Evolutionary conservation across 352 stramenopile species (phyloP).

Genomic region (Albugo laibachii): DNA sequence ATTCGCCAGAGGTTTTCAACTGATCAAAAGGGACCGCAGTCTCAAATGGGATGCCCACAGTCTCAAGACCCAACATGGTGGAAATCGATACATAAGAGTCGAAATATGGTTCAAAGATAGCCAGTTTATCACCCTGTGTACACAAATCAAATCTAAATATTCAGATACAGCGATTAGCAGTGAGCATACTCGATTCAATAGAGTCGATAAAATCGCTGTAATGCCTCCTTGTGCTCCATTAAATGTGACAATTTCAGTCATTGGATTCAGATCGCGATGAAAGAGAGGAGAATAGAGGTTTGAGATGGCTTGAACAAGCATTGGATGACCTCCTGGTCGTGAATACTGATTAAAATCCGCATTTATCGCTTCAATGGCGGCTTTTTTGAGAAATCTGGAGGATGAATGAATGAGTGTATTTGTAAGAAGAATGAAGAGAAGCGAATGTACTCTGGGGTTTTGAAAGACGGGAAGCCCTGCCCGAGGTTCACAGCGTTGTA

Average conservation of each 20-base stretch:
- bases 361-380: conserved; percentile 62
- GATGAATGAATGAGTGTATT: background rate
- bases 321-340: conserved; percentile 51
- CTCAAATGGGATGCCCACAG: conserved; percentile 45
- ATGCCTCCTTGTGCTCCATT: conserved; percentile 79
- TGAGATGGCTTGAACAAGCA: conserved; percentile 59
- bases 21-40: conserved; percentile 12
- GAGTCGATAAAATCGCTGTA: conserved; percentile 48
- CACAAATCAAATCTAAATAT: background rate
- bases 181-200: conserved; percentile 35
- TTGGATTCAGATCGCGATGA: conserved; percentile 35
- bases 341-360: conserved; percentile 81
- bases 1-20: conserved; percentile 49
- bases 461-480: conserved; percentile 93
- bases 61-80: conserved; percentile 62
- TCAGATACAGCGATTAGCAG: background rate
- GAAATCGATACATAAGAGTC: conserved; percentile 78
- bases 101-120: conserved; percentile 82
- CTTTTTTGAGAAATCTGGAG: conserved; percentile 68
- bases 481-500: conserved; percentile 86
- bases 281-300: conserved; percentile 64
- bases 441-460: conserved; percentile 42
- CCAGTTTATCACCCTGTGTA: conserved; percentile 67
- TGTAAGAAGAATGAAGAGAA: background rate
- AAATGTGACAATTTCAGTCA: conserved; percentile 73